Evolutionary conservation across 2,329 filamentous ascomycete species (phyloP), one percentile per base, ranked within the genome.

Genomic region (Chaetomiaceae sp.): DNA sequence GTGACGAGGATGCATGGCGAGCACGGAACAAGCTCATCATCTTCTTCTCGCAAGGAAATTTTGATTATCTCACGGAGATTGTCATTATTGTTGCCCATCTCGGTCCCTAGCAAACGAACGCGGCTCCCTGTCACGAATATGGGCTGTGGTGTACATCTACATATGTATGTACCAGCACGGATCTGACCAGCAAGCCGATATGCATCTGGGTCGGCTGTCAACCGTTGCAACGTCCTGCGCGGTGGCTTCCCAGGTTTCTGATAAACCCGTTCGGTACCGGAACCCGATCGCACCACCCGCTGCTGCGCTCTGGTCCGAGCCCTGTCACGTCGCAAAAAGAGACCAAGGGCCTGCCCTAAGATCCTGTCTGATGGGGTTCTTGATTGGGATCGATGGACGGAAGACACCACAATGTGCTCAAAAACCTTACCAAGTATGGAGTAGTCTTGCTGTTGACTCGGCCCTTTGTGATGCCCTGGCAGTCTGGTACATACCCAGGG

Each of bases 211-310:
- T 44, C 31, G 42, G 42, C 42, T 37, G 14, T 39, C 35, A 25
- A 37, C 51, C 41, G 38, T 49, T 50, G 44, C 43, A 44, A 40
- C 47, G 17, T 19, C 37, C 33, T n/a, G 14, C 30, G n/a, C n/a
- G n/a, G 31, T 27, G 19, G 9, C 20, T 23, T 20, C 34, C 46
- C 43, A 37, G 53, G 49, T 44, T n/a, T 48, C 19, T 31, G 51
- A 31, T 14, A 10, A 27, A 37, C 34, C 40, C 25, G 40, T 46
- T 55, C 49, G 53, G 53, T 55, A 52, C 53, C 53, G 45, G 37
- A 44, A 39, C 52, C n/a, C 45, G 40, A 49, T 45, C 44, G 49
- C 48, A 34, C 44, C 46, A 51, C 19, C 48, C 45, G 25, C 38
- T 44, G 21, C 43, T 19, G 40, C 27, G 35, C 38, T 34, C 25